phyloP scores from a whole-genome alignment of 83 land plant genomes.

The Picea abies region DNA sequence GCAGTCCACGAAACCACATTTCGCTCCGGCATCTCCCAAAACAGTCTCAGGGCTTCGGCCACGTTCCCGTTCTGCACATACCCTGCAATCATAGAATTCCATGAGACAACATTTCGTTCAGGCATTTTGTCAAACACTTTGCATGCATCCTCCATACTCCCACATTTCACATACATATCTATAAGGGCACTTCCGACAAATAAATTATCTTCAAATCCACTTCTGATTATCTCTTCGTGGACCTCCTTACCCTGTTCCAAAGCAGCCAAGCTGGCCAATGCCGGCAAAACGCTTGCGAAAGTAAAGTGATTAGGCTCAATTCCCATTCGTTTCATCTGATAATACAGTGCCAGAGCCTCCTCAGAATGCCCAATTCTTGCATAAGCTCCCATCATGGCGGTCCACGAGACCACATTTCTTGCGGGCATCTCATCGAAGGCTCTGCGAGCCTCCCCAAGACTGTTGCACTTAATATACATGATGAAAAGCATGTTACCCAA shows the following conservation, averaged over 20 bases:
- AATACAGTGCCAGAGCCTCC: slow-evolving; percentile 46
- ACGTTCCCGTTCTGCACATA: not conserved
- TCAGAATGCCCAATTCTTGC: slow-evolving; percentile 28
- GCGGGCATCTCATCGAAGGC: slow-evolving; percentile 11
- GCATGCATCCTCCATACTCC: slow-evolving; percentile 29
- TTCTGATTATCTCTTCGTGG: slow-evolving; percentile 20
- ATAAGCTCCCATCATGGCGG: slow-evolving; percentile 52
- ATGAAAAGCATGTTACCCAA: slow-evolving; percentile 40
- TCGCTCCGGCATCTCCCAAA: not conserved
- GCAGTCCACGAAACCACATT: not conserved
- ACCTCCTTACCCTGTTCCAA: slow-evolving; percentile 25
- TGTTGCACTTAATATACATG: slow-evolving; percentile 27
- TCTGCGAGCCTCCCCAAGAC: slow-evolving; percentile 5
- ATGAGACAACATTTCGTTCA: slow-evolving; percentile 5
- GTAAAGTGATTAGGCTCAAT: slow-evolving; percentile 53
- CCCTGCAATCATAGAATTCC: not conserved
- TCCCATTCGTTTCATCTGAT: slow-evolving; percentile 42
- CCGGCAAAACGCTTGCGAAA: slow-evolving; percentile 41
- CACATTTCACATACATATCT: slow-evolving; percentile 33
- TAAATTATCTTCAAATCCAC: slow-evolving; percentile 1
- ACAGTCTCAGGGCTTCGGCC: not conserved
- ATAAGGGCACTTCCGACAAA: slow-evolving; percentile 30
- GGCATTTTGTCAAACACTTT: slow-evolving; percentile 23
- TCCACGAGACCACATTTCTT: slow-evolving; percentile 64
- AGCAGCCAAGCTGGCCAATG: slow-evolving; percentile 39